Evolutionary conservation across 352 stramenopile genomes (phyloP), one percentile per base, ranked within the genome.

Genomic region (Globisporangium perplexum): DNA sequence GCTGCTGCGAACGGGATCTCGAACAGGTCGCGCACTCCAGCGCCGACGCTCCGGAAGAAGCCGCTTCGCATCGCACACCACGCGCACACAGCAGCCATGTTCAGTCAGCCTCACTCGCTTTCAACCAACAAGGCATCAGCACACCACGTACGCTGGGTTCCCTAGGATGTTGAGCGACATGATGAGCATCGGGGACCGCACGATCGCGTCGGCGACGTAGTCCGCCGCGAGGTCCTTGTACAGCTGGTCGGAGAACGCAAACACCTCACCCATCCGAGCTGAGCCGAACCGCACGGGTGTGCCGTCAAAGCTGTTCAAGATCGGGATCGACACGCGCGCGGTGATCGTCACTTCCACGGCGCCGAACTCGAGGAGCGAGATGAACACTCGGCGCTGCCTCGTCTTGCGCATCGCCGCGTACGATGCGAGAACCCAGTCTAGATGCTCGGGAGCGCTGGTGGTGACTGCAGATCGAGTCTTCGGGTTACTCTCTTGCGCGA

Each of bases 161-260:
- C 84, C 84, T 46, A 92, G 60, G 50, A 92, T 86, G 64, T 92
- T 91, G 48, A 94, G 67, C 15, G 84, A 94, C 82, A 92, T 87
- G 15, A 94, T 39, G 26, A 94, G 60, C 63, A 91, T 68, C 6
- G 82, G 84, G 7, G 77, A 88, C 20, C 83, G 72, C 24, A 94
- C 78, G 43, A 94, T 83, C 3, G 83, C 71, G 30, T 94, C 84
- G 1, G 80, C 80, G 3, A 92, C 82, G 47, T 91, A 94, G 42
- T 92, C 74, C 31, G 84, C 84, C 26, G 82, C 84, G 12, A 94
- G 57, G 57, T 94, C 84, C 55, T 94, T 94, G 59, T 74, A 71
- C 20, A 94, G 47, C 47, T 94, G 82, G 33, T 94, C 82, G 0
- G 70, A 60, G 33, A 87, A 88, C 8, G 73, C 53, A 71, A 88